Evolutionary conservation across 2,329 filamentous ascomycete genomes (phyloP), one percentile per base, ranked within the genome.

Genomic region (Aspergillus clavatus): DNA sequence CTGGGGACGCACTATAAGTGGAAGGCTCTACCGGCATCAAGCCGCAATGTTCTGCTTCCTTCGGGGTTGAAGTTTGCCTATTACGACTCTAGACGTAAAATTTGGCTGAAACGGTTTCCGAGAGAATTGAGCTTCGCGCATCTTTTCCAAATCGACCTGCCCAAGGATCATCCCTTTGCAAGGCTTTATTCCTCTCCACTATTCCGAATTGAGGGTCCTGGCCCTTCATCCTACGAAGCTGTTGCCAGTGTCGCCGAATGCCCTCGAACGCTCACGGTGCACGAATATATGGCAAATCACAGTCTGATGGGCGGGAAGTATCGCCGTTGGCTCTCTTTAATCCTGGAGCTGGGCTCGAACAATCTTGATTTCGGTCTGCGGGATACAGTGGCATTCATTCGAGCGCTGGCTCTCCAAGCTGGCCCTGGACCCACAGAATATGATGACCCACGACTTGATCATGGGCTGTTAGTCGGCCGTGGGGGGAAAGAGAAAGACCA

Each of bases 281-380:
- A 77, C 19, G 78, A 81, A 42, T 80, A 68, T 48, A 65, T 68
- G 39, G 66, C 76, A 0, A 74, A 71, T 47, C 70, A 75, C 48
- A 58, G 48, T 5, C 54, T 81, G 0, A 61, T 75, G 2, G 60
- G 66, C 2, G 76, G 75, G 0, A 70, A 63, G 12, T 46, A 61
- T 35, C 57, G 70, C 1, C 67, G 77, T 5, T 79, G 78, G 75
- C 57, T 67, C 1, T 65, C 69, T 2, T 65, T 82, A 0, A 53
- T 80, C 0, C 48, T 70, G 0, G 77, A 81, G 48, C 55, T 82
- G 3, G 75, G 71, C 0, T 71, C 74, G 1, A 71, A 74, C 0
- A 77, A 76, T 47, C 41, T 88, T 3, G 84, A 85, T 49, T 79
- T 86, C 48, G 79, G 77, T 23, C 73, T 72, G 0, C 71, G 78